phyloP scores from a whole-genome alignment of 208 protist species.

The Trypanosoma caninum region DNA sequence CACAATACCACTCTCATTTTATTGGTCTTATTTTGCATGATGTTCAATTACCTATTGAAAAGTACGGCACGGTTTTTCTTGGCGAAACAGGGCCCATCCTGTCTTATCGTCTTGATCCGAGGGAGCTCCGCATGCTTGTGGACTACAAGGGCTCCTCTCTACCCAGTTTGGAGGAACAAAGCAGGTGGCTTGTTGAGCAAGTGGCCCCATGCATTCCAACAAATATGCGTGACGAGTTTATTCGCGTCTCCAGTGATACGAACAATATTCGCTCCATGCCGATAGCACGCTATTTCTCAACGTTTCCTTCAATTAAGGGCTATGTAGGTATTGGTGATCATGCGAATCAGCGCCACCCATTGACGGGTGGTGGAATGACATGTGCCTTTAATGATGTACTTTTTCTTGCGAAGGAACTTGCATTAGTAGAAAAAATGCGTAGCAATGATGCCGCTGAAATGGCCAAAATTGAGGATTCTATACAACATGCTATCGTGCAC shows the following conservation, averaged over 20 bases:
- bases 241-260: slow-evolving; percentile 43
- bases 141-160: slow-evolving; percentile 83
- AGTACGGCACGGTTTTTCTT: slow-evolving; percentile 90
- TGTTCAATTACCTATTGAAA: slow-evolving; percentile 68
- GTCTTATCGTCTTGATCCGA: slow-evolving; percentile 81
- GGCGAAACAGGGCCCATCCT: slow-evolving; percentile 89
- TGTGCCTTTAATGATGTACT: slow-evolving; percentile 88
- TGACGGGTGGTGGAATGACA: slow-evolving; percentile 92
- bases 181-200: slow-evolving; percentile 75
- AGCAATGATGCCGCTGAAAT: slow-evolving; percentile 36
- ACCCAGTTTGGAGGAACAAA: slow-evolving; percentile 68
- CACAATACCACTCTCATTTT: slow-evolving; percentile 88
- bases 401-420: slow-evolving; percentile 61
- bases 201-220: slow-evolving; percentile 78
- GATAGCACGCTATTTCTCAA: slow-evolving; percentile 69
- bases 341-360: slow-evolving; percentile 92
- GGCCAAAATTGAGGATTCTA: slow-evolving; percentile 48
- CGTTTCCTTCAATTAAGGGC: slow-evolving; percentile 72
- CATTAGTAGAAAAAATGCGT: slow-evolving; percentile 40
- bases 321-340: slow-evolving; percentile 92
- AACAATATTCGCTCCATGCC: slow-evolving; percentile 79
- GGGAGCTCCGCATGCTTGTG: slow-evolving; percentile 79
- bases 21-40: slow-evolving; percentile 77
- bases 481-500: slow-evolving; percentile 53
- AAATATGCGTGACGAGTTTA: slow-evolving; percentile 74